Base-by-base conservation (phyloP, 1,284 basidiomycete species). In the Inonotus obliquus region DNA sequence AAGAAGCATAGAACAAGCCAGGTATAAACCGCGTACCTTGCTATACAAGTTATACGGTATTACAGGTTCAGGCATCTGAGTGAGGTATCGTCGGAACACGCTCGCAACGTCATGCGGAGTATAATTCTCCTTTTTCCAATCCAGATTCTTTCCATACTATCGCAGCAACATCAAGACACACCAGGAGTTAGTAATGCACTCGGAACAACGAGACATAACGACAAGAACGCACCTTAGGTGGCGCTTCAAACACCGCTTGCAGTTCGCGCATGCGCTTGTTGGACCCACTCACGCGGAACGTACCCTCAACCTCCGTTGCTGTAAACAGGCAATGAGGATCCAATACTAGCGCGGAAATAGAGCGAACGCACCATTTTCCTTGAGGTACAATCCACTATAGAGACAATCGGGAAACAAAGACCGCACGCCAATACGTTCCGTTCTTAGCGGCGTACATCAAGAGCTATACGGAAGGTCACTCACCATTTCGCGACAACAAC, bases 401-500 rank as follows among this genome's bases (percentile, higher is more conserved):
- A 17, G 19, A n/a, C n/a, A n/a, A 7, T 21, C 27, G 52, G 51
- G 32, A 10, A 25, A 23, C 19, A 27, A 7, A 57, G 14, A 11
- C 13, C 19, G 60, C 37, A 35, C n/a, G 39, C 56, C 62, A 63
- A 60, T 58, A 59, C 52, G 44, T 29, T 58, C n/a, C 39, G 57
- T 53, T 63, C 53, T 62, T 59, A 58, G 45, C 25, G 63, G 48
- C 2, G 60, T 60, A 45, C n/a, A 11, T 48, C 47, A 27, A 38
- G 39, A 65, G 48, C 21, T 27, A 10, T n/a, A 19, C 3, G n/a
- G 2, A 47, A 59, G 58, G 62, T 65, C 19, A 83, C 87, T 70
- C 71, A 94, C 87, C 95, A 97, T 75, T 98, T 97, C 61, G 96
- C 97, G 39, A 99, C 96, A 61, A 98, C 92, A 59, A 98, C 92